phyloP scores from a whole-genome alignment of 352 stramenopile genomes.

The Phytophthora pisi region DNA sequence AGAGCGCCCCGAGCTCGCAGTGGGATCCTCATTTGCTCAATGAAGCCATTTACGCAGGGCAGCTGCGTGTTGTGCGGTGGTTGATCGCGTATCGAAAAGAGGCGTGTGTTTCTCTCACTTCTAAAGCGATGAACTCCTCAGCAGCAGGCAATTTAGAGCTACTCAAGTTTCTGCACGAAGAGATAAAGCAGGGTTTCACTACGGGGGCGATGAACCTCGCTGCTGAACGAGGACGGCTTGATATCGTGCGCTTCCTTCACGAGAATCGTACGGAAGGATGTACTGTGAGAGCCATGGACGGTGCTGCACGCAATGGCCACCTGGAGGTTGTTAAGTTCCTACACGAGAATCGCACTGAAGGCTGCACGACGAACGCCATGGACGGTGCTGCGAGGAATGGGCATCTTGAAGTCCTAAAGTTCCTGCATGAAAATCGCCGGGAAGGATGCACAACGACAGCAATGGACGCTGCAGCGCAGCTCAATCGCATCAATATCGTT shows the following conservation, averaged over 20 bases:
- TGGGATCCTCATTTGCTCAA: slow-evolving; percentile 20
- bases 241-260: slow-evolving; percentile 22
- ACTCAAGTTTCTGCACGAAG: slow-evolving; percentile 17
- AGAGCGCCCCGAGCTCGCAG: slow-evolving; percentile 2
- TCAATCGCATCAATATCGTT: slow-evolving; percentile 18
- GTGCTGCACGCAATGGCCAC: slow-evolving; percentile 14
- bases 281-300: slow-evolving; percentile 12
- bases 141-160: slow-evolving; percentile 19
- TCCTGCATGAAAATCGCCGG: slow-evolving; percentile 19
- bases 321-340: slow-evolving; percentile 21
- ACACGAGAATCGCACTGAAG: slow-evolving; percentile 21
- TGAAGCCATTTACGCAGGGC: slow-evolving; percentile 14
- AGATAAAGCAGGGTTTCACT: slow-evolving; percentile 14
- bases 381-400: slow-evolving; percentile 20
- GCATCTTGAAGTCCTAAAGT: slow-evolving; percentile 16
- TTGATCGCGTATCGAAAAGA: slow-evolving; percentile 6
- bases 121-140: slow-evolving; percentile 17
- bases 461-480: slow-evolving; percentile 24
- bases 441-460: slow-evolving; percentile 25
- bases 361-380: slow-evolving; percentile 21
- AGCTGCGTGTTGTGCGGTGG: slow-evolving; percentile 17
- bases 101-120: slow-evolving; percentile 17
- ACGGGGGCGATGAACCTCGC: slow-evolving; percentile 22
- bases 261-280: slow-evolving; percentile 18
- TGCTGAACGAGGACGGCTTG: slow-evolving; percentile 12